Evolutionary conservation across 306 rosid species (phyloP), one percentile per base, ranked within the genome.

Genomic region (Fagus crenata): DNA sequence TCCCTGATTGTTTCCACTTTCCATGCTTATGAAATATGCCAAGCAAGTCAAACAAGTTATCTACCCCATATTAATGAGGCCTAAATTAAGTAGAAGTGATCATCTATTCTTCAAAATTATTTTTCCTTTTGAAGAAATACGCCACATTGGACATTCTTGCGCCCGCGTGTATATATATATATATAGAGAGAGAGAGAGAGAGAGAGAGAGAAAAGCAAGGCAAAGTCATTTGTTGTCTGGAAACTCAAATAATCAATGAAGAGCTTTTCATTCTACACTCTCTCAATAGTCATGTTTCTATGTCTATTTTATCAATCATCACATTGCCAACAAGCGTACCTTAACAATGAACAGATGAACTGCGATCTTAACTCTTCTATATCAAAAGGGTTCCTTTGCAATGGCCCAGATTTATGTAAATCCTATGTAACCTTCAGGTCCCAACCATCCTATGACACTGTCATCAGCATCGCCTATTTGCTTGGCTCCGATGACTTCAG

Each of bases 301-400:
- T 71, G 37, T 35, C 31, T 86, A 12, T 75, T 77, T 46, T 77
- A 72, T 79, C 70, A 67, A 43, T 61, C 78, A 73, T 39, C 82
- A 3, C 46, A 71, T 6, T 67, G 74, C 71, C 93, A 89, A 81
- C 91, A 89, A 84, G 54, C 49, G 53, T 86, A 87, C 55, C 77
- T 84, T 3, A 87, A 82, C 61, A 32, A 0, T 61, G 78, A 84
- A 9, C 76, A 73, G 40, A 73, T 71, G 67, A 72, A 82, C 40
- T 87, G 91, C 73, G 6, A 69, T 2, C 9, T 3, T n/a, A 80
- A 68, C 85, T 79, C 79, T 70, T 78, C 81, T 4, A 65, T 12
- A 9, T 68, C 92, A 53, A 83, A 89, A 76, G 90, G 90, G 0
- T 84, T 82, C 69, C 81, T 84, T 15, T 89, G 92, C 78, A 84